Evolutionary conservation across 768 basidiomycete genomes (phyloP), one percentile per base, ranked within the genome.

Genomic region (Kwoniella newhampshirensis): DNA sequence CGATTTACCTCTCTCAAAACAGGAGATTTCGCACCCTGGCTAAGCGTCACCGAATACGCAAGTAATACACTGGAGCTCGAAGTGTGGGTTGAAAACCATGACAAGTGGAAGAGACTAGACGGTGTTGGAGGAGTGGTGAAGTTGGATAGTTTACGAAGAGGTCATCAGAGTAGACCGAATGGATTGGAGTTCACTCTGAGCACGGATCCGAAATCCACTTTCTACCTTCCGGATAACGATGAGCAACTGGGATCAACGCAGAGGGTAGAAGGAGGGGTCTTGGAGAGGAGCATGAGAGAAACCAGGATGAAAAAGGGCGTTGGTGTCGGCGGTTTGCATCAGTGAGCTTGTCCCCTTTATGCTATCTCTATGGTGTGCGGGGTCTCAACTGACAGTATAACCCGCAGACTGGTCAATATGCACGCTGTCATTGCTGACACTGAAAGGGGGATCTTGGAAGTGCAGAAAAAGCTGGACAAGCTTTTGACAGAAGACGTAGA

Each of bases 1-100:
- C 75, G 79, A 21, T 94, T 91, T 65, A 52, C 80, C 0, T 77
- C 88, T 17, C 85, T 91, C 66, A 71, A 80, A 6, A 77, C 81
- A 4, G 28, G 75, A 25, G 84, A 86, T 46, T 86, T 86, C 67
- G 79, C 82, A 0, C 74, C 78, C 17, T 82, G 81, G 77, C 66
- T 89, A 57, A 82, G 76, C 36, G 78, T 88, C 1, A 82, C 40
- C 18, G 59, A 65, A 27, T 40, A 23, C 15, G 73, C 62, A 2
- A 83, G 63, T 70, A 87, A 42, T 86, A 85, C 84, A 83, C 82
- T 39, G 82, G 81, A 60, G 57, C 79, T 67, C 74, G 71, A 73
- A 50, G 59, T 74, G 27, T 77, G 71, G 76, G 59, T 64, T 28
- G 66, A 74, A 35, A 39, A 57, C 25, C 53, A 37, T 43, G 41